Evolutionary conservation across 257 asterid genomes (phyloP).

Genomic region (Gentiana macrophylla): DNA sequence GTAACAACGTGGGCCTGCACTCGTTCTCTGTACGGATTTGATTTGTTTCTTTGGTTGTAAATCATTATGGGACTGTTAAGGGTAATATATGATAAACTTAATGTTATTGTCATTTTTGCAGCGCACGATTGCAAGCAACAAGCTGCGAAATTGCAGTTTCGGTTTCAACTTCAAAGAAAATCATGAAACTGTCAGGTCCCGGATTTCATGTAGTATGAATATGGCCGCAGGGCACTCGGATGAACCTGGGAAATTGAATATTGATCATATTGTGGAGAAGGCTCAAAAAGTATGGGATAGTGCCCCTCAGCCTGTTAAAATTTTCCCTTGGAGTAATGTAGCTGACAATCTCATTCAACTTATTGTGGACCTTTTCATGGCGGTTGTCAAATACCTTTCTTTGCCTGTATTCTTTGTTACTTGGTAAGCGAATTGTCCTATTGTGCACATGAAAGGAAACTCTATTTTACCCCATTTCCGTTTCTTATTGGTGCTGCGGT

Average conservation of each 20-base stretch:
- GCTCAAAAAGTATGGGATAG: conserved; percentile 57
- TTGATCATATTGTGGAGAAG: conserved; percentile 30
- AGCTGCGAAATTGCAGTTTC: conserved; percentile 21
- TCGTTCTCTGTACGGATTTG: neutral
- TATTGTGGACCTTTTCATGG: conserved; percentile 46
- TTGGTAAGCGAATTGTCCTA: conserved; percentile 82
- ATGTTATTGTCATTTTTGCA: conserved; percentile 13
- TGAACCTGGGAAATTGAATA: conserved; percentile 31
- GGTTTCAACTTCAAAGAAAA: conserved; percentile 26
- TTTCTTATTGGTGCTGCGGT: conserved; percentile 62
- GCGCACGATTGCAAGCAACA: conserved; percentile 23
- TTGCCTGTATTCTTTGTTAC: conserved; percentile 53
- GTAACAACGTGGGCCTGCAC: neutral
- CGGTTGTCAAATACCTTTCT: conserved; percentile 48
- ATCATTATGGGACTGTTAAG: neutral
- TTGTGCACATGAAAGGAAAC: conserved; percentile 89
- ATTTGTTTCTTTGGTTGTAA: neutral
- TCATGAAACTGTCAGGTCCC: conserved; percentile 17
- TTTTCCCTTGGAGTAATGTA: conserved; percentile 77
- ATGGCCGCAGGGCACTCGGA: conserved; percentile 56
- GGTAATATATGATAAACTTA: neutral
- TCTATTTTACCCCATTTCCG: conserved; percentile 53
- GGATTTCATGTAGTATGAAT: conserved; percentile 38
- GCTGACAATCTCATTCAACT: conserved; percentile 65
- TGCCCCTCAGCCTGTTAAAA: conserved; percentile 65